phyloP scores from a whole-genome alignment of 371 early-diverging fungal genomes.

The Rhizopus arrhizus region DNA sequence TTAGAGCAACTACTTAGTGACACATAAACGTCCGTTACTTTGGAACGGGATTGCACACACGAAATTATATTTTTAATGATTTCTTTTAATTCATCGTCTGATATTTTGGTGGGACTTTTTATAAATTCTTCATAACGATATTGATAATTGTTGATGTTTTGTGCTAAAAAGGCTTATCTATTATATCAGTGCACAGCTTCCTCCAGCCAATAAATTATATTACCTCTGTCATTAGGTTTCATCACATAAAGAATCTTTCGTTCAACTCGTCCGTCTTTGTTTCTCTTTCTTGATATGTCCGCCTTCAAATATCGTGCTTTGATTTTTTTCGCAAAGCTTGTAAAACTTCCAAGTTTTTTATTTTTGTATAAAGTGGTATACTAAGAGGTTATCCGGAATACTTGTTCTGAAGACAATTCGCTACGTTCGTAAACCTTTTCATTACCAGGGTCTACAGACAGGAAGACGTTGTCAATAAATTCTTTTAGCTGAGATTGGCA shows the following conservation, averaged over 20 bases:
- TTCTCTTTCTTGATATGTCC: slow-evolving; percentile 4
- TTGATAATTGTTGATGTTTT: slow-evolving; percentile 17
- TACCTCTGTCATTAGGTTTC: slow-evolving; percentile 13
- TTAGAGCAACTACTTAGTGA: slow-evolving; percentile 14
- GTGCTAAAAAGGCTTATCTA: slow-evolving; percentile 13
- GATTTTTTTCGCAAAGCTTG: slow-evolving; percentile 2
- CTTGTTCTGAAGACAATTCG: slow-evolving; percentile 5
- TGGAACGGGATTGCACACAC: slow-evolving; percentile 15
- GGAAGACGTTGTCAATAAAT: slow-evolving; percentile 12
- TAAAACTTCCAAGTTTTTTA: slow-evolving; percentile 1
- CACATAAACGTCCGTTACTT: slow-evolving; percentile 15
- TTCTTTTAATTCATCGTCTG: slow-evolving; percentile 4
- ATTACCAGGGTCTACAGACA: slow-evolving; percentile 9
- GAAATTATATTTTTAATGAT: slow-evolving; percentile 11
- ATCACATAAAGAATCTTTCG: slow-evolving; percentile 13
- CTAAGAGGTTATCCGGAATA: slow-evolving; percentile 2
- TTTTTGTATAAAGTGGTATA: slow-evolving; percentile 5
- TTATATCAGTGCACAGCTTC: slow-evolving; percentile 13
- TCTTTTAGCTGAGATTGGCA: slow-evolving; percentile 13
- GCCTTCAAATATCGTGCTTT: slow-evolving; percentile 2
- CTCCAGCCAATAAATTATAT: slow-evolving; percentile 17
- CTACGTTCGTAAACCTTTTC: slow-evolving; percentile 2
- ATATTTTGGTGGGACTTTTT: slow-evolving; percentile 7
- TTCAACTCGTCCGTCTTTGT: neutral
- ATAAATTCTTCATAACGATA: slow-evolving; percentile 16